A percentile compares a stretch with the other conserved stretches of the same genome.
These are phyloP conservation scores for Otatea glauca DNA, from an alignment of 176 grass and related monocot species.

Conservation along the genomic window DNA sequence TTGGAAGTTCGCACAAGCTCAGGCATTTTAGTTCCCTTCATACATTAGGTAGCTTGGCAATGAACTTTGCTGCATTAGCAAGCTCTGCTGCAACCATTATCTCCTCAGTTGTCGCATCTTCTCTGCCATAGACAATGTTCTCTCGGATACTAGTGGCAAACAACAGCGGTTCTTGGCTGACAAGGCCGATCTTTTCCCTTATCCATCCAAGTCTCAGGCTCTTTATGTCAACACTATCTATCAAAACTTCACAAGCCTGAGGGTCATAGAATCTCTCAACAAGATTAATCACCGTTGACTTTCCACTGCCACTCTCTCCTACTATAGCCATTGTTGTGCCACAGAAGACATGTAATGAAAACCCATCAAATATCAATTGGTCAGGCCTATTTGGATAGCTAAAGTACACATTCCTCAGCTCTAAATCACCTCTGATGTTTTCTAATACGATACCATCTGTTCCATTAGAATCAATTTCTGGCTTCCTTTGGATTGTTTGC, in stretches of 20 bases:
- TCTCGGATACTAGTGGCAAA: constrained; percentile 45
- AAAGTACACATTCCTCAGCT: constrained; percentile 42
- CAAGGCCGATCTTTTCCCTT: constrained; percentile 38
- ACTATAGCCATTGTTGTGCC: constrained; percentile 48
- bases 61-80: constrained; percentile 46
- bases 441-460: constrained; percentile 14
- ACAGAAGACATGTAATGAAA: constrained; percentile 22
- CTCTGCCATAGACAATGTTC: constrained; percentile 45
- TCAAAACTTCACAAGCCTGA: constrained; percentile 37
- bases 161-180: constrained; percentile 46
- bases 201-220: constrained; percentile 32
- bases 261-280: constrained; percentile 48
- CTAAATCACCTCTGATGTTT: constrained; percentile 36
- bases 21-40: not conserved
- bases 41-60: constrained; percentile 42
- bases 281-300: constrained; percentile 43
- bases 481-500: constrained; percentile 34
- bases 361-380: constrained; percentile 33
- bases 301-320: constrained; percentile 40
- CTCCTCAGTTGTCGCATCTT: constrained; percentile 46
- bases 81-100: constrained; percentile 25
- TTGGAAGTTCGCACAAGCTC: not conserved
- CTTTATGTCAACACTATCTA: constrained; percentile 44
- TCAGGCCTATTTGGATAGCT: constrained; percentile 48
- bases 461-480: constrained; percentile 31